These are phyloP conservation scores for Blepharisma stoltei DNA, from an alignment of 73 alveolate species.

Conservation along the genomic window DNA sequence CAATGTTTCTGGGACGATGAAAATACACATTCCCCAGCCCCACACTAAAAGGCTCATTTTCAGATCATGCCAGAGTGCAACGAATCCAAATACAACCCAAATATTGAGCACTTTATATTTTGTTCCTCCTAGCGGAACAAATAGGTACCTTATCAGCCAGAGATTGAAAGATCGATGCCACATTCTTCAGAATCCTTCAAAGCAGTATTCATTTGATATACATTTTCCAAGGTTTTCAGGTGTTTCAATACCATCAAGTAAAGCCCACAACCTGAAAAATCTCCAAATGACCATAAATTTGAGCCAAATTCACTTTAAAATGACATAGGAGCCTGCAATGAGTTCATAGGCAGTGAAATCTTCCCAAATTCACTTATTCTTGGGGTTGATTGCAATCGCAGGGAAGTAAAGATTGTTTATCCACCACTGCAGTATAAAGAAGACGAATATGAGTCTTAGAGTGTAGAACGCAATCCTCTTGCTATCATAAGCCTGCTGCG, in stretches of 20 bases:
- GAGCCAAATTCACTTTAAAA: conserved; percentile 46
- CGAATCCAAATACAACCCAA: conserved; percentile 81
- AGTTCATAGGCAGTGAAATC: background rate
- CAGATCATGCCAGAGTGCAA: conserved; percentile 90
- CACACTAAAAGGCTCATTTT: conserved; percentile 65
- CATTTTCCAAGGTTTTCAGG: conserved; percentile 89
- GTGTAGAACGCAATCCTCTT: background rate
- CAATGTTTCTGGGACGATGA: conserved; percentile 72
- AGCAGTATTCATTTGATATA: conserved; percentile 66
- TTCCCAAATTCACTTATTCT: background rate
- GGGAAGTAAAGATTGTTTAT: background rate
- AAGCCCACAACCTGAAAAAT: conserved; percentile 72
- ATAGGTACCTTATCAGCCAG: conserved; percentile 82
- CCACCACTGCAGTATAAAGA: background rate
- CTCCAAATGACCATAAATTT: conserved; percentile 79
- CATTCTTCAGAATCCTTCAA: conserved; percentile 86
- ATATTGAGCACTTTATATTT: conserved; percentile 60
- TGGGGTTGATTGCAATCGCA: background rate
- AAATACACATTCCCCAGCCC: conserved; percentile 81
- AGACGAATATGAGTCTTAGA: background rate
- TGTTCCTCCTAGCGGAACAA: conserved; percentile 85
- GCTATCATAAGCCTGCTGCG: background rate
- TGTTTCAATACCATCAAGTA: conserved; percentile 69
- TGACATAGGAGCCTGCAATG: background rate
- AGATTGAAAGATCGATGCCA: conserved; percentile 90